Conservation (phyloP, 192 early-diverging fungal genomes). For the Coemansia sp. region DNA sequence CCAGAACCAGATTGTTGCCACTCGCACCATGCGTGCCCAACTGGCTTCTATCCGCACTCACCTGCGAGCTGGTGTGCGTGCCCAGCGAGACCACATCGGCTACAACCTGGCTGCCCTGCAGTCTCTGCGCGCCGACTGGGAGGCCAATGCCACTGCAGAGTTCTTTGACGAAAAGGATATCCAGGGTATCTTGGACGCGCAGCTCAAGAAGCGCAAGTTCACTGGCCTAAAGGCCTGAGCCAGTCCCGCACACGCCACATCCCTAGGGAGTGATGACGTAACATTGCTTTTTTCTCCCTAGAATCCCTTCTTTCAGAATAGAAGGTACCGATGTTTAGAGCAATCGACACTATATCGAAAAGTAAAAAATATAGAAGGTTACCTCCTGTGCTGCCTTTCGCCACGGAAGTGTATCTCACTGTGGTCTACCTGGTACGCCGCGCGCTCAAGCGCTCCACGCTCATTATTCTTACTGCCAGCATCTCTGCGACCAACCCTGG, state of each 20-base stretch:
- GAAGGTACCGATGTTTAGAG: not conserved
- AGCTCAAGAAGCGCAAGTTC: slow-evolving; percentile 78
- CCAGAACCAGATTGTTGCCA: slow-evolving; percentile 85
- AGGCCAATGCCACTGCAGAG: slow-evolving; percentile 65
- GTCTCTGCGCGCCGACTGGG: slow-evolving; percentile 74
- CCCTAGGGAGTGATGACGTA: not conserved
- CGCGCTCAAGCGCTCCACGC: slow-evolving; percentile 41
- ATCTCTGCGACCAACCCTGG: slow-evolving; percentile 18
- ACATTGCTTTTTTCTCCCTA: not conserved
- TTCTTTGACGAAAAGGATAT: slow-evolving; percentile 70
- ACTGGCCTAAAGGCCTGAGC: slow-evolving; percentile 33
- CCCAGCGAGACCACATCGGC: slow-evolving; percentile 81
- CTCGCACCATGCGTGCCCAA: slow-evolving; percentile 71
- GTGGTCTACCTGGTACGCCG: slow-evolving; percentile 47
- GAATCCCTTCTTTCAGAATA: not conserved
- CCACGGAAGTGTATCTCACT: slow-evolving; percentile 46
- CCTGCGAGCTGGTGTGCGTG: slow-evolving; percentile 60
- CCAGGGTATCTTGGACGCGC: slow-evolving; percentile 51
- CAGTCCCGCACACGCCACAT: not conserved
- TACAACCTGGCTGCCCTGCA: slow-evolving; percentile 85
- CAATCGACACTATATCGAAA: not conserved
- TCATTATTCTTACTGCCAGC: slow-evolving; percentile 24
- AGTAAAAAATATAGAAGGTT: not conserved
- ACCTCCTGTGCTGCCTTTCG: slow-evolving; percentile 3
- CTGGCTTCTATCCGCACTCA: slow-evolving; percentile 71